Base-by-base conservation (phyloP, 2,329 filamentous ascomycete genomes). In the Plenodomus lindquistii region DNA sequence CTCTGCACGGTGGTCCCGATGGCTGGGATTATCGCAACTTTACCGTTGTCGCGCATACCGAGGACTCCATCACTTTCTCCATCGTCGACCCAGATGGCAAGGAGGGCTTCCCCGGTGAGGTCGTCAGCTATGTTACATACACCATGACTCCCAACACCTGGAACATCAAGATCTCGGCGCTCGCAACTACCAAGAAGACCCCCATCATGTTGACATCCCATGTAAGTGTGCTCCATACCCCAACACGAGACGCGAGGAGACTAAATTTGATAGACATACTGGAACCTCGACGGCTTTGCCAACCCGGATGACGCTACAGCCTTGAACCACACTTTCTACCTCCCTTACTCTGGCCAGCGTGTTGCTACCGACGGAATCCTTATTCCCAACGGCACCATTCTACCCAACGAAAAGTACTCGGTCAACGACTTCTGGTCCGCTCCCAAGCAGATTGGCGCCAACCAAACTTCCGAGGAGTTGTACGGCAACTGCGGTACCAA, bases 351-450 rank as follows among this genome's bases (percentile, higher is more conserved):
- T 37, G 35, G 35, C 35, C 35, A 86, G 71, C 81, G 87, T 50
- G 77, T 91, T 16, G 87, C 71, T 19, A 82, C 85, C 9, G 88
- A 92, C 59, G 72, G 70, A 41, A 78, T 77, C 40, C 66, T 75
- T 37, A 77, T 79, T 42, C 77, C 77, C 4, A 72, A 74, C 43
- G 77, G 77, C 40, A 72, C 88, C 46, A 87, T 97, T 55, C 71
- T 87, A n/a, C 76, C 84, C 46, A 90, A 90, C 73, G 71, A 80
- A 59, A 74, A 79, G 44, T 83, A 84, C 34, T 85, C 84, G 1
- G 85, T 90, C 55, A 89, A 91, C 61, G 87, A 91, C 71, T 90
- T 92, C 76, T 96, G 91, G 86, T 89, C 85, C 41, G 73, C 80
- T 20, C 87, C 90, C 9, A 96, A 95, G 78, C 81, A 89, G 60